phyloP scores from a whole-genome alignment of 2,329 filamentous ascomycete species.

The Monosporascus sp. region DNA sequence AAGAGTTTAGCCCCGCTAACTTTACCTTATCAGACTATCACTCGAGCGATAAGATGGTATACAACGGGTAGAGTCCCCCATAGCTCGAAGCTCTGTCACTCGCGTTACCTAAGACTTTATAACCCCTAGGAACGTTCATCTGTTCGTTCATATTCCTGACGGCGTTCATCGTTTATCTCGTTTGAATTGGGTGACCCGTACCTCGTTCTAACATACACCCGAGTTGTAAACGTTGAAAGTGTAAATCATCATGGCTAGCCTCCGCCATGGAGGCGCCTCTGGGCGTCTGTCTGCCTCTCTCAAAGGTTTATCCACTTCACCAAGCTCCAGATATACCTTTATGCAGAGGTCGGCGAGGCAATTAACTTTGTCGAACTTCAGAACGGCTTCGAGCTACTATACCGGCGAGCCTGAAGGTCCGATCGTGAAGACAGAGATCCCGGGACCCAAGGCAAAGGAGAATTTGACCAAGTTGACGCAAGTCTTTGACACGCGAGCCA shows the following conservation, averaged over 20 bases:
- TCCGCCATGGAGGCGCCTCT: conserved; percentile 21
- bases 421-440: conserved; percentile 56
- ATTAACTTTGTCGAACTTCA: conserved; percentile 11
- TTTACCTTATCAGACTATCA: too few species aligned
- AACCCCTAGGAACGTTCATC: too few species aligned
- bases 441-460: conserved; percentile 69
- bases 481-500: conserved; percentile 79
- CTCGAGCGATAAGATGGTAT: too few species aligned
- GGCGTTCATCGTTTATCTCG: too few species aligned
- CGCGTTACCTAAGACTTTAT: too few species aligned
- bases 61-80: too few species aligned
- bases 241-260: conserved; percentile 19
- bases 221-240: not conserved
- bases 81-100: too few species aligned
- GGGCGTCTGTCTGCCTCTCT: conserved; percentile 17
- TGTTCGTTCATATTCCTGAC: too few species aligned
- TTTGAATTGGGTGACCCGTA: too few species aligned
- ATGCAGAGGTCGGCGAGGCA: conserved; percentile 11
- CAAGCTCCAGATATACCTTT: conserved; percentile 8
- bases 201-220: not conserved
- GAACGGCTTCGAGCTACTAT: conserved; percentile 25
- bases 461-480: conserved; percentile 65
- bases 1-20: too few species aligned
- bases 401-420: conserved; percentile 47
- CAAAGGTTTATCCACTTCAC: conserved; percentile 10